Evolutionary conservation across 306 rosid species (phyloP).

Genomic region (Argentina anserina): DNA sequence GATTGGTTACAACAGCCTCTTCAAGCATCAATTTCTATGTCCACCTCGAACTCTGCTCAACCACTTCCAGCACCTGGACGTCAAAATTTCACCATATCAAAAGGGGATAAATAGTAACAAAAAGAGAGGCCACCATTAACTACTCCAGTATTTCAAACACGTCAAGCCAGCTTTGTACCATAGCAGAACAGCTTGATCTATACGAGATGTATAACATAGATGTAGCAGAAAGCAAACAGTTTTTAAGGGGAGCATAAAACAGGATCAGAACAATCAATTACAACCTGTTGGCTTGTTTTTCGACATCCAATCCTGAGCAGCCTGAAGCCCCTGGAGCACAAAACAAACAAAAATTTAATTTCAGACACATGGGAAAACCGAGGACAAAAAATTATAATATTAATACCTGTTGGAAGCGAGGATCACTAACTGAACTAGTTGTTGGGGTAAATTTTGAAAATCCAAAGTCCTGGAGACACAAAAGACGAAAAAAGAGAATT

Average conservation of each 20-base stretch:
- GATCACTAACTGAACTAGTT: slow-evolving; percentile 39
- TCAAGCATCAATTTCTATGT: background rate
- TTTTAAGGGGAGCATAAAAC: background rate
- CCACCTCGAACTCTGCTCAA: slow-evolving; percentile 3
- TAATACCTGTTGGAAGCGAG: slow-evolving; percentile 53
- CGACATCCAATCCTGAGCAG: slow-evolving; percentile 79
- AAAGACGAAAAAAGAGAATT: slow-evolving; percentile 5
- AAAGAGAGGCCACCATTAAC: background rate
- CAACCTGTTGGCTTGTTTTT: slow-evolving; percentile 79
- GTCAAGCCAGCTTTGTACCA: background rate
- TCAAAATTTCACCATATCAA: background rate
- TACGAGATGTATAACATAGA: background rate
- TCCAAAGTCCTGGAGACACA: slow-evolving; percentile 46
- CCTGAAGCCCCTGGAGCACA: slow-evolving; percentile 55
- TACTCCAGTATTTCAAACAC: background rate
- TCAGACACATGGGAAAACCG: background rate
- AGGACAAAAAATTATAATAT: background rate
- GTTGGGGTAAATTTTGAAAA: slow-evolving; percentile 43
- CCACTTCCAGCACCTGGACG: slow-evolving; percentile 38
- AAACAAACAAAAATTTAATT: slow-evolving; percentile 22
- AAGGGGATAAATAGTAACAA: background rate
- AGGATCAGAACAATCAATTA: slow-evolving; percentile 6
- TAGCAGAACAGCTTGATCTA: background rate
- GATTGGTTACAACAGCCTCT: background rate
- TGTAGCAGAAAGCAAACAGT: background rate